Percentiles rank a stretch among this genome's conserved stretches.
phyloP scores from a whole-genome alignment of 306 rosid genomes.

The Cucurbita argyrosperma region DNA sequence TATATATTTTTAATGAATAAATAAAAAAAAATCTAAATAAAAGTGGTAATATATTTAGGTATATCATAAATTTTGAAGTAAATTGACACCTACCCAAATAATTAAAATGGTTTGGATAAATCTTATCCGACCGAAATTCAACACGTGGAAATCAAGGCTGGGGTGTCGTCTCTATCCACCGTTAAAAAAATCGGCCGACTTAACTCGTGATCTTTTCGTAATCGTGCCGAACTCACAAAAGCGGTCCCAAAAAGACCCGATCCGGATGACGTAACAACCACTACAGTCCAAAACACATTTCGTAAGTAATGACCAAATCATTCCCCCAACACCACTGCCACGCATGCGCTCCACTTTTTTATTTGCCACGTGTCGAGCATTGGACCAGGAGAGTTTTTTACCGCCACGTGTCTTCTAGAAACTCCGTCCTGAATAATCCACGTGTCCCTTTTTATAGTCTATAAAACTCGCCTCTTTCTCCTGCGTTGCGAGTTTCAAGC shows the following conservation, averaged over 20 bases:
- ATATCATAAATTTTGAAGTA: neutral
- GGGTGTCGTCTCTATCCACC: slow-evolving; percentile 19
- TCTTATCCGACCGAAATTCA: neutral
- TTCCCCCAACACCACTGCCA: slow-evolving; percentile 13
- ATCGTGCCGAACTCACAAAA: slow-evolving; percentile 9
- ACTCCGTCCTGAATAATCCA: slow-evolving; percentile 11
- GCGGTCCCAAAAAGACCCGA: slow-evolving; percentile 12
- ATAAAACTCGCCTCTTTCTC: slow-evolving; percentile 40
- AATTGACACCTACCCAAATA: neutral
- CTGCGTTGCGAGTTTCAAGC: slow-evolving; percentile 57
- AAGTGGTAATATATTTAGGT: neutral
- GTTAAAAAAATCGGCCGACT: slow-evolving; percentile 7
- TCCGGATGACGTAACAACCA: slow-evolving; percentile 17
- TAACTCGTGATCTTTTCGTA: slow-evolving; percentile 2
- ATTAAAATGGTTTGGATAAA: neutral
- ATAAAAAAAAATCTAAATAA: no score
- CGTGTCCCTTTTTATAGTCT: slow-evolving; percentile 25
- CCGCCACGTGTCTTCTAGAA: slow-evolving; percentile 75
- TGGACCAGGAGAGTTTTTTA: slow-evolving; percentile 12
- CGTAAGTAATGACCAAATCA: slow-evolving; percentile 89
- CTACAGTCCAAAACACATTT: slow-evolving; percentile 39
- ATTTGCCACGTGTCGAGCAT: slow-evolving; percentile 34
- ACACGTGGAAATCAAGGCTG: slow-evolving; percentile 1
- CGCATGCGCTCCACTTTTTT: slow-evolving; percentile 27
- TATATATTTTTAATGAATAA: no score